Base-by-base conservation (phyloP, 495 filamentous ascomycete species). In the Sporormia fimetaria region DNA sequence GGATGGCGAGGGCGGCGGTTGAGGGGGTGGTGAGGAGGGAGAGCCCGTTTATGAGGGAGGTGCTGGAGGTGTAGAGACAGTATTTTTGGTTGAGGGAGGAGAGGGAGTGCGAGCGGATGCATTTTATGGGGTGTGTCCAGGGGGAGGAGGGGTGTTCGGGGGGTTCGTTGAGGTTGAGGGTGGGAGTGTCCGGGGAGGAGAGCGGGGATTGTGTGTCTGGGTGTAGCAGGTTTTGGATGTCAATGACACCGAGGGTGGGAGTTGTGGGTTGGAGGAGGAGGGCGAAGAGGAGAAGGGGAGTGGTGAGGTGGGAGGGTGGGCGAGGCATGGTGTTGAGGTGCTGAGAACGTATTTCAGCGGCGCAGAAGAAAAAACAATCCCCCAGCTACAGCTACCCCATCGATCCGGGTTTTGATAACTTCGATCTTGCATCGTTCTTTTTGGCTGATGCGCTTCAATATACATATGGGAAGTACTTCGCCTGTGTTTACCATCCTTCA, bases 31-130 rank as follows among this genome's bases (percentile, higher is more conserved):
- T 24, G 22, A 43, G 15, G 3, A 43, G 5, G 3, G 40, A 43
- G 21, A 43, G 20, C 3, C 40, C 40, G 10, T 20, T 34, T 12
- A 25, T 18, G 21, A 30, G 31, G 2, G 40, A 35, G 1, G 29
- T 33, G 16, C 36, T 43, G 10, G 40, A 35, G 1, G 40, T 43
- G 30, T 35, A 43, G 17, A 29, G 23, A 23, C 40, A 43, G 40
- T 35, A 43, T 28, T 36, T 43, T 15, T 33, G n/a, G 16, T 20
- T 20, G 5, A 32, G 3, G 38, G 26, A 21, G 14, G 18, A n/a
- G 28, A 41, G 28, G 26, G n/a, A n/a, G 8, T 21, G 18, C 6
- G 40, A 35, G 12, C 9, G 6, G 1, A 6, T 34, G 40, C 40
- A 43, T 7, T 17, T n/a, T 3, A 32, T 30, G 25, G 34, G 20